These are phyloP conservation scores for Leptoxyphium fumago DNA, from an alignment of 2,329 filamentous ascomycete genomes.

Conservation along the genomic window DNA sequence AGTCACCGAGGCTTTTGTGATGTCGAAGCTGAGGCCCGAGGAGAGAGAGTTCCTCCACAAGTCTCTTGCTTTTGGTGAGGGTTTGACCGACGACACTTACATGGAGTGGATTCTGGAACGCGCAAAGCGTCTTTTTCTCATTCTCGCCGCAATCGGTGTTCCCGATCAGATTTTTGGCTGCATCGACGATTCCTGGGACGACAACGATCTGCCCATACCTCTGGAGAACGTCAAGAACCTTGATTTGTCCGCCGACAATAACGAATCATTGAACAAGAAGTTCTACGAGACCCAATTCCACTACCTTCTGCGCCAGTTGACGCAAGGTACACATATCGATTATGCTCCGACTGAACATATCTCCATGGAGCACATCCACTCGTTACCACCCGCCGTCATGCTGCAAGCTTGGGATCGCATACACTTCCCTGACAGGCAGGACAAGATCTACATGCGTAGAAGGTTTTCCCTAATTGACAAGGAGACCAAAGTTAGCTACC, in stretches of 20 bases:
- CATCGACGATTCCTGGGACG: conserved; percentile 64
- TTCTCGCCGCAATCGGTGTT: conserved; percentile 53
- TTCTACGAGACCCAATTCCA: conserved; percentile 59
- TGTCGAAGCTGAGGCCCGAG: conserved; percentile 46
- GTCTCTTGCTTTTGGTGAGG: conserved; percentile 52
- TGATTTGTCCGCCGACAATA: conserved; percentile 41
- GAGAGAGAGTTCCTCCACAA: conserved; percentile 48
- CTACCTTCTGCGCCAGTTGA: conserved; percentile 52
- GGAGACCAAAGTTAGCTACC: conserved; percentile 11
- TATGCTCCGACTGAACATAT: conserved; percentile 56
- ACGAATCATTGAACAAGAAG: conserved; percentile 49
- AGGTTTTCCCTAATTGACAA: conserved; percentile 17
- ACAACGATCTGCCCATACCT: conserved; percentile 56
- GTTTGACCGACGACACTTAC: conserved; percentile 44
- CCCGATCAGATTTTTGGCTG: conserved; percentile 62
- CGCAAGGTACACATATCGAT: conserved; percentile 44
- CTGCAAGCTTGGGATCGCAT: conserved; percentile 44
- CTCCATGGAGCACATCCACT: conserved; percentile 52
- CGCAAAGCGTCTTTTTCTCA: conserved; percentile 55
- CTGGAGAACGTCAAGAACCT: conserved; percentile 51
- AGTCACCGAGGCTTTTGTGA: conserved; percentile 53
- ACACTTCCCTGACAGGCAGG: conserved; percentile 46
- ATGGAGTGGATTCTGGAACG: conserved; percentile 63
- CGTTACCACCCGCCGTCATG: conserved; percentile 33
- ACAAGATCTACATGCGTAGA: conserved; percentile 30